Evolutionary conservation across 345 rosid species (phyloP).

Genomic region (Arabis hirsuta): DNA sequence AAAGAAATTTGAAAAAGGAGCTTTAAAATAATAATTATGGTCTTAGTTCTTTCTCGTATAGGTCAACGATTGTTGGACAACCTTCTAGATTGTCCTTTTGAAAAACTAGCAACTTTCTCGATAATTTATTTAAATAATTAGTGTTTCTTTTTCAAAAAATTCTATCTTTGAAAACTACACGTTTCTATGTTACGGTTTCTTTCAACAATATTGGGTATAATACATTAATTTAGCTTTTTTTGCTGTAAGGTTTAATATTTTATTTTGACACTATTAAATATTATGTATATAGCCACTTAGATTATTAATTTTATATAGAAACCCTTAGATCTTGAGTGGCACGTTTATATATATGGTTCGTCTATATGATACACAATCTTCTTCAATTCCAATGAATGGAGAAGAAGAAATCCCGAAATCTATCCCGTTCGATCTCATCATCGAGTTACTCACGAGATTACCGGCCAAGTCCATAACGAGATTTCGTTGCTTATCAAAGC

Average conservation of each 20-base stretch:
- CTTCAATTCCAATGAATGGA: not conserved
- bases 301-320: too few relatives aligned
- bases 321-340: too few relatives aligned
- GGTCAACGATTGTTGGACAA: conserved; percentile 40
- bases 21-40: not conserved
- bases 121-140: not conserved
- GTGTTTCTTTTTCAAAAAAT: not conserved
- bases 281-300: too few relatives aligned
- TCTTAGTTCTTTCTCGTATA: conserved; percentile 13
- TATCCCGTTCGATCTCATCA: conserved; percentile 14
- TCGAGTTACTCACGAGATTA: conserved; percentile 20
- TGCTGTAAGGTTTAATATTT: too few relatives aligned
- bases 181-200: too few relatives aligned
- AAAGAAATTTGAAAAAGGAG: not conserved
- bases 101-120: not conserved
- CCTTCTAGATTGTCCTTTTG: conserved; percentile 26
- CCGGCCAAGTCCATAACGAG: conserved; percentile 8
- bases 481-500: conserved; percentile 25
- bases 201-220: too few relatives aligned
- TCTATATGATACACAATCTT: not conserved
- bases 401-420: not conserved
- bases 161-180: not conserved
- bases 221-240: too few relatives aligned
- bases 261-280: too few relatives aligned
- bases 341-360: too few relatives aligned